These are phyloP conservation scores for Phyllosticta ampelicida DNA, from an alignment of 2,329 filamentous ascomycete genomes.

Conservation along the genomic window DNA sequence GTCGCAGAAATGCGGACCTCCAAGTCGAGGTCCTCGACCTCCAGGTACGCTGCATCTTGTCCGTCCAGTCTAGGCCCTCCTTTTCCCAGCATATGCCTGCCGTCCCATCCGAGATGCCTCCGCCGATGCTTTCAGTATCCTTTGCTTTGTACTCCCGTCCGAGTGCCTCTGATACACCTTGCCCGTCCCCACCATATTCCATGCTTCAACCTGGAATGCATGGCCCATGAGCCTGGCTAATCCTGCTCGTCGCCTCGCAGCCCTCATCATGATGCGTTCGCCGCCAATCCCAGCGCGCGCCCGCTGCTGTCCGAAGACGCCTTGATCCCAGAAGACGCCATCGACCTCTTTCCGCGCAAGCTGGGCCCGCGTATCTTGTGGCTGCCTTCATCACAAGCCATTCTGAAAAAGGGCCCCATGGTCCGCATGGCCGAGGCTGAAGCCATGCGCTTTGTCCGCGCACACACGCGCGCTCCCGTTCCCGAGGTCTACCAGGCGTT, in stretches of 20 bases:
- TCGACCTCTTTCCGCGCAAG: conserved; percentile 8
- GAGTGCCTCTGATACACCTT: neutral
- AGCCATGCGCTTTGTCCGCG: conserved; percentile 5
- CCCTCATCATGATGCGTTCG: neutral
- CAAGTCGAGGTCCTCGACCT: neutral
- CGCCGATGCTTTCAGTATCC: neutral
- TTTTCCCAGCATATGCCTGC: neutral
- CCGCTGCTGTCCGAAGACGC: conserved; percentile 8
- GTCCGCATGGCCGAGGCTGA: conserved; percentile 8
- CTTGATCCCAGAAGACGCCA: conserved; percentile 8
- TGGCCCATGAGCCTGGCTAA: neutral
- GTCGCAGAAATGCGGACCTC: neutral
- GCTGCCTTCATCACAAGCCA: conserved; percentile 7
- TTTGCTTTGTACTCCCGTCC: neutral
- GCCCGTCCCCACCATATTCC: neutral
- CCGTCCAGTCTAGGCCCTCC: neutral
- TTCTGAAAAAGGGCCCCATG: conserved; percentile 8
- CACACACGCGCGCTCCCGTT: neutral
- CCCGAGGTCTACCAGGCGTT: conserved; percentile 9
- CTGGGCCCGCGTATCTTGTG: conserved; percentile 8
- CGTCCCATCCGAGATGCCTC: neutral
- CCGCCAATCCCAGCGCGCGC: neutral
- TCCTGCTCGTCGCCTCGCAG: neutral
- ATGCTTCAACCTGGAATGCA: neutral
- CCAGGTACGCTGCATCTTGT: neutral